Base-by-base conservation (phyloP, 2,329 filamentous ascomycete genomes). In the Grosmannia clavigera region DNA sequence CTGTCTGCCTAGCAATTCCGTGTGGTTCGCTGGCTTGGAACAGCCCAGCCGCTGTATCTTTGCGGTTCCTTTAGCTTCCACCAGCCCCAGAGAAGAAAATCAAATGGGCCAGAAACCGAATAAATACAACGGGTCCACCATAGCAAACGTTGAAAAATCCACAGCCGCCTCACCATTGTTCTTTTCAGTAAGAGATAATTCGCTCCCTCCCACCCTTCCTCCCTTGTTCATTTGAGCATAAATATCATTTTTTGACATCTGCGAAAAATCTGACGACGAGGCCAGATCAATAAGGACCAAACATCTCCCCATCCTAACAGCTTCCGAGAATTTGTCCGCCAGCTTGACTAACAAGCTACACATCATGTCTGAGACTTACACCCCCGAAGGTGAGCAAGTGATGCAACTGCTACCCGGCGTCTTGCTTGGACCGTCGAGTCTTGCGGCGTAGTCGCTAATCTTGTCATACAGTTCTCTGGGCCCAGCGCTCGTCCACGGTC, bases 401-500 rank as follows among this genome's bases (percentile, higher is more conserved):
- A 22, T n/a, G 9, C n/a, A 29, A 22, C 29, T 46, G 7, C 50
- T 29, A 3, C 35, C 3, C 46, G 7, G 22, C 27, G 3, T 14
- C 22, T 33, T 25, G 33, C 53, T 31, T 11, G 19, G 11, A 11
- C 55, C 27, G 31, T n/a, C 25, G 3, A 40, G 2, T 60, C 53
- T 11, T 40, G n/a, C 14, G 6, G 31, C 27, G 3, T 3, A 25
- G 38, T 16, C 3, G 25, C 25, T 55, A n/a, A 38, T 22, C 40
- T 35, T 29, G 6, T 7, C 48, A 19, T 29, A 1, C 40, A 97
- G 94, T 99, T 68, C 88, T 91, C 75, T 99, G 94, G 94, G 92
- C 94, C 66, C 94, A 99, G 81, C 92, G 94, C 80, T 97, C 92
- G 55, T 94, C 86, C 70, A 78, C 75, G 68, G 79, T 79, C 67